phyloP scores from a whole-genome alignment of 2,329 filamentous ascomycete species.

The Aspergillus quadricinctus region DNA sequence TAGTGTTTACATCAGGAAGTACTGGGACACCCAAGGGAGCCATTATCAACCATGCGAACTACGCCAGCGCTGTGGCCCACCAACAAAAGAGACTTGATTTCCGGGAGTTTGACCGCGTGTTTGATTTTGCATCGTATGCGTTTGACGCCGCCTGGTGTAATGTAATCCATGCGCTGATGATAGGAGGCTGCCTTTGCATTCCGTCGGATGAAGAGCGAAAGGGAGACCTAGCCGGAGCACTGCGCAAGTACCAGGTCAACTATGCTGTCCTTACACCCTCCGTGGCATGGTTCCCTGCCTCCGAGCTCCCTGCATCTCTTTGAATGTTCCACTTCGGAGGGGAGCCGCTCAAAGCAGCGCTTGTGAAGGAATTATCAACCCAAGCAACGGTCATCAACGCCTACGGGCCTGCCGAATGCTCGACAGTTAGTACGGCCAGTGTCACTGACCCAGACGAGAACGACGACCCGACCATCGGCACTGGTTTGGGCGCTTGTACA shows the following conservation, averaged over 20 bases:
- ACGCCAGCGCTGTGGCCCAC: slow-evolving; percentile 47
- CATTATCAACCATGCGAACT: slow-evolving; percentile 52
- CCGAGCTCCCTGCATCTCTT: not conserved
- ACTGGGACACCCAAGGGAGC: slow-evolving; percentile 44
- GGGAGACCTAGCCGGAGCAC: slow-evolving; percentile 41
- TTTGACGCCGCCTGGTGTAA: slow-evolving; percentile 48
- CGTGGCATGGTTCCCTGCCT: not conserved
- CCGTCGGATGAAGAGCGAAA: slow-evolving; percentile 42
- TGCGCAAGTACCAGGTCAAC: slow-evolving; percentile 45
- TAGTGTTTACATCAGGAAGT: not conserved
- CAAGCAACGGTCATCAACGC: not conserved
- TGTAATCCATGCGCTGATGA: slow-evolving; percentile 45
- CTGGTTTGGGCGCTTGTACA: too few species aligned
- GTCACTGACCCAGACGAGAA: too few species aligned
- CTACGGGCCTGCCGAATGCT: not conserved
- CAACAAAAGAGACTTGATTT: slow-evolving; percentile 44
- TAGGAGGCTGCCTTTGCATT: slow-evolving; percentile 53
- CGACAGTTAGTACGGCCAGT: too few species aligned
- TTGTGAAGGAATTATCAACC: not conserved
- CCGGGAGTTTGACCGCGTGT: slow-evolving; percentile 51
- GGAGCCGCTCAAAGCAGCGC: not conserved
- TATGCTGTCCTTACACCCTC: slow-evolving; percentile 16
- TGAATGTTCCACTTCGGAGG: too few species aligned
- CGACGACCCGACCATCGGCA: too few species aligned
- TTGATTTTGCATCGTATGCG: slow-evolving; percentile 49